Evolutionary conservation across 129 eudicot genomes (phyloP).

Genomic region (Kitagawia praeruptora): DNA sequence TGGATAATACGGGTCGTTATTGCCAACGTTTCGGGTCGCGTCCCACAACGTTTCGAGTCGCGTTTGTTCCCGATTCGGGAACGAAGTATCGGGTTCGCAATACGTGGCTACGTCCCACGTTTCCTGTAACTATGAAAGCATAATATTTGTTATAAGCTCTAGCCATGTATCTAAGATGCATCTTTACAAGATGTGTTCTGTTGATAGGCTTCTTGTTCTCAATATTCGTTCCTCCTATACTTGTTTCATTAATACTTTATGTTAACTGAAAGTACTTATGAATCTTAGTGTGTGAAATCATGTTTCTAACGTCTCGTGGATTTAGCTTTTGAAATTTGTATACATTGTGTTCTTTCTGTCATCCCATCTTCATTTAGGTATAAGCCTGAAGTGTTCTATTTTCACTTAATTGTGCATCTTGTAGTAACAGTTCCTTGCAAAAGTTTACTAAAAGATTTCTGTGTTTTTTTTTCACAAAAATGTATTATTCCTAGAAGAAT

Average conservation of each 20-base stretch:
- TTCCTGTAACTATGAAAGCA: too few species aligned
- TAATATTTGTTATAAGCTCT: background rate
- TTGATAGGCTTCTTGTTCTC: background rate
- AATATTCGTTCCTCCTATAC: background rate
- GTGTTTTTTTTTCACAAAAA: background rate
- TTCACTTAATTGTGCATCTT: background rate
- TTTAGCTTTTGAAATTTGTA: background rate
- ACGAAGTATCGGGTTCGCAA: too few species aligned
- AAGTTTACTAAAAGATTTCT: background rate
- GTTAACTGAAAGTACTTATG: background rate
- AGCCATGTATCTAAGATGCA: background rate
- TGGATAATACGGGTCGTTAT: too few species aligned
- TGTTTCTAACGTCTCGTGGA: background rate
- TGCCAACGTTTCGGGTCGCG: too few species aligned
- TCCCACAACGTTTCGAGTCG: too few species aligned
- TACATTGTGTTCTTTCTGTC: background rate
- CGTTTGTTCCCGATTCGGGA: too few species aligned
- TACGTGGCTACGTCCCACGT: too few species aligned
- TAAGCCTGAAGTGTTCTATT: background rate
- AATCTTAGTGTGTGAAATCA: background rate
- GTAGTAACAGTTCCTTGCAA: background rate
- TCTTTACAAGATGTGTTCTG: background rate
- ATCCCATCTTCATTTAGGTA: background rate
- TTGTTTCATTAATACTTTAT: background rate
- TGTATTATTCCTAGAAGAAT: background rate